phyloP scores from a whole-genome alignment of 2,329 filamentous ascomycete genomes.

The Blastomyces percursus region DNA sequence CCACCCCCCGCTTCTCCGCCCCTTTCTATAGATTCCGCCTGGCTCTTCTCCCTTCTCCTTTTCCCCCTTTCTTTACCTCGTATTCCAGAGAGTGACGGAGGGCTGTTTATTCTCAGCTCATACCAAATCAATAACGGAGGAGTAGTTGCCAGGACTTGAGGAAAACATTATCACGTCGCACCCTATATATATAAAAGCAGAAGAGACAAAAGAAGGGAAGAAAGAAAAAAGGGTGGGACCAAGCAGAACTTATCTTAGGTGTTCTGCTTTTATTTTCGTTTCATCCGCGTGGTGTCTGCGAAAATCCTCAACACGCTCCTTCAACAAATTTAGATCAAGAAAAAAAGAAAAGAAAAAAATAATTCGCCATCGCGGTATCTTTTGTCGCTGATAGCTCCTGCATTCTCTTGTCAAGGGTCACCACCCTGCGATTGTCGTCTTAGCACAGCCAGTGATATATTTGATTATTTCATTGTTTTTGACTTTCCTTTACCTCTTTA shows the following conservation, averaged over 20 bases:
- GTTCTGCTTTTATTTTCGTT: not conserved
- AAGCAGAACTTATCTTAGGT: not conserved
- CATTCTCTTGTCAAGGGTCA: not conserved
- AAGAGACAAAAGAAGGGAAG: not conserved
- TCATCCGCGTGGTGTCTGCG: not conserved
- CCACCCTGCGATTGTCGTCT: not conserved
- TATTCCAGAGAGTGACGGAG: not conserved
- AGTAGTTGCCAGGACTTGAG: not conserved
- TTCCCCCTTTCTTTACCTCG: not conserved
- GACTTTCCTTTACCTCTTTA: not conserved
- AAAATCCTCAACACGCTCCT: not conserved
- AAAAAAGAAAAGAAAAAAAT: not conserved
- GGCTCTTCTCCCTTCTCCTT: not conserved
- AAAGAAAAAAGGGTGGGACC: not conserved
- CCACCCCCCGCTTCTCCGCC: not conserved
- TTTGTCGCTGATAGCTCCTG: not conserved
- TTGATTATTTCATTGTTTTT: not conserved
- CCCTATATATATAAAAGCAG: not conserved
- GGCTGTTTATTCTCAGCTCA: not conserved
- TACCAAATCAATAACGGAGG: not conserved
- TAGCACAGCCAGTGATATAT: not conserved
- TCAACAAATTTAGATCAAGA: not conserved
- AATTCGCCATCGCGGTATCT: not conserved
- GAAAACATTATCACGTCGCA: not conserved
- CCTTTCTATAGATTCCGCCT: not conserved